Percentiles rank a stretch among this genome's conserved stretches.
phyloP scores from a whole-genome alignment of 1,139 yeast genomes.

The Hemisphaericaspora xylofermentans region DNA sequence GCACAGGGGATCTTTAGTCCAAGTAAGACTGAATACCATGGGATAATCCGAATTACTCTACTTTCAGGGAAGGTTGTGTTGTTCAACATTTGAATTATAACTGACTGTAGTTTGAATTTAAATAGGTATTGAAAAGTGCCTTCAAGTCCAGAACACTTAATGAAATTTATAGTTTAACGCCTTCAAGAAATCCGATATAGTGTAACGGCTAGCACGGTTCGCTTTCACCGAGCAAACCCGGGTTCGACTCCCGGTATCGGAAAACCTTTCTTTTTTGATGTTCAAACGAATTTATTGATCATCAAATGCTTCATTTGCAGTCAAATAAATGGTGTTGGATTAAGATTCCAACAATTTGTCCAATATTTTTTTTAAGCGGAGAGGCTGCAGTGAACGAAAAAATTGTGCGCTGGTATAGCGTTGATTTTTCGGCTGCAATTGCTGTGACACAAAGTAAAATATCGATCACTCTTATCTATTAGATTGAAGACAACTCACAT shows the following conservation, averaged over 20 bases:
- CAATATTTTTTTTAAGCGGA: no score
- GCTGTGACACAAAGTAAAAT: no score
- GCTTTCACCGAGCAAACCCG: conserved; percentile 15
- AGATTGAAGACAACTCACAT: no score
- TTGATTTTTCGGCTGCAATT: no score
- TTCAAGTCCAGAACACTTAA: neutral
- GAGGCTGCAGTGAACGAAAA: no score
- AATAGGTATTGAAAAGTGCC: neutral
- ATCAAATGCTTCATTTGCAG: no score
- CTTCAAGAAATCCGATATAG: neutral
- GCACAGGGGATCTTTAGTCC: neutral
- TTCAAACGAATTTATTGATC: no score
- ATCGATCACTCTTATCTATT: no score
- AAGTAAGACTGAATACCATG: neutral
- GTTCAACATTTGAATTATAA: neutral
- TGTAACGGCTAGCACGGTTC: conserved; percentile 11
- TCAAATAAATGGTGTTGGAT: no score
- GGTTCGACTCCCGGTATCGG: conserved; percentile 13
- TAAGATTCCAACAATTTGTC: no score
- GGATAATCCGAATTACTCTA: neutral
- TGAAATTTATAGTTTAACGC: neutral
- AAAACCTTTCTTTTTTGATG: no score
- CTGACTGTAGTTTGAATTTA: neutral
- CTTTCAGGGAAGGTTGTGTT: neutral
- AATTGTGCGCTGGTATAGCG: no score